Evolutionary conservation across 1,284 basidiomycete genomes (phyloP).

Genomic region (Cryptococcus sp.): DNA sequence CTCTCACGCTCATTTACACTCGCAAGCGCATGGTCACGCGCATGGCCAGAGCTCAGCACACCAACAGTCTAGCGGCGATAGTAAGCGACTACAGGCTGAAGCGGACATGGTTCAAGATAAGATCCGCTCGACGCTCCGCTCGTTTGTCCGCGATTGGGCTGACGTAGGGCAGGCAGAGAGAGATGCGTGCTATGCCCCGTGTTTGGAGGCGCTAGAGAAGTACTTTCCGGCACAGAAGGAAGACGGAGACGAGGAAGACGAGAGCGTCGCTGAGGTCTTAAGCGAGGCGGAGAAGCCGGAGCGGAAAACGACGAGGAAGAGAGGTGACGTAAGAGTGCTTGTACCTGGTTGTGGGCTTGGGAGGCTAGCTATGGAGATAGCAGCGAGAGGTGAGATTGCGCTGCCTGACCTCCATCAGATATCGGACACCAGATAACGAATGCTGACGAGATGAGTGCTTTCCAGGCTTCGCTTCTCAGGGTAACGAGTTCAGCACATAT

Average conservation of each 20-base stretch:
- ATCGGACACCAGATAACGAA: neutral
- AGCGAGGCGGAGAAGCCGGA: constrained; percentile 3
- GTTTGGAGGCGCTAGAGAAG: constrained; percentile 70
- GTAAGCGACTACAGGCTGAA: constrained; percentile 22
- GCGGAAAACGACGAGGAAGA: constrained; percentile 11
- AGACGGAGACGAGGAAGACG: neutral
- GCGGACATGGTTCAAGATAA: constrained; percentile 61
- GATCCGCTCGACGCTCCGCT: constrained; percentile 81
- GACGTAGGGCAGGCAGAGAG: constrained; percentile 74
- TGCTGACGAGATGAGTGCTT: neutral
- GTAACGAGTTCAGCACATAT: constrained; percentile 91
- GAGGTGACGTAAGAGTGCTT: constrained; percentile 65
- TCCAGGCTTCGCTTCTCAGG: constrained; percentile 79
- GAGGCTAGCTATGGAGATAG: constrained; percentile 81
- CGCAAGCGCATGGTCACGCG: constrained; percentile 15
- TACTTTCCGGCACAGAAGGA: constrained; percentile 59
- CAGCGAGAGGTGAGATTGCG: constrained; percentile 64
- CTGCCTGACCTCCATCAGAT: neutral
- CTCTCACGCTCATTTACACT: constrained; percentile 15
- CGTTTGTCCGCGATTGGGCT: constrained; percentile 89
- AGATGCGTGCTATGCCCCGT: constrained; percentile 73
- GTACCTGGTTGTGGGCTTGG: constrained; percentile 87
- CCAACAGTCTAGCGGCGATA: neutral
- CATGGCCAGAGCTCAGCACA: constrained; percentile 40
- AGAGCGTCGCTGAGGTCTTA: constrained; percentile 2